Conservation (phyloP, 176 grass and related monocot species). For the Bromus sterilis region DNA sequence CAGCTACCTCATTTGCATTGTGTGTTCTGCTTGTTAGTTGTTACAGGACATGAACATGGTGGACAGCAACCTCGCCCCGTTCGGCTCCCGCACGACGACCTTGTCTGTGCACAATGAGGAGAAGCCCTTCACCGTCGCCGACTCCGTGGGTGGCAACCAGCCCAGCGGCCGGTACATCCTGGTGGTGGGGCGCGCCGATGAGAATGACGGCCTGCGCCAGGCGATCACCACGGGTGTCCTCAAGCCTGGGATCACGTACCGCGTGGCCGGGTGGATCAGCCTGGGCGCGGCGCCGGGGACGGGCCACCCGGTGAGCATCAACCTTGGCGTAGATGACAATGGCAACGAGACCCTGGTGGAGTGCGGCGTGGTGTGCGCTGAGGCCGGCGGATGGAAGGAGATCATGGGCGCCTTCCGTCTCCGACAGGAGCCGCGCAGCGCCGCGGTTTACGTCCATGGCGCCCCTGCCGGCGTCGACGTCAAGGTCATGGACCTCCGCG, state of each 20-base stretch:
- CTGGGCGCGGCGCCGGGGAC: neutral
- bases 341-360: neutral
- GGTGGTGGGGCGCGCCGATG: neutral
- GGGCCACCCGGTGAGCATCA: neutral
- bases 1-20: too few relatives aligned
- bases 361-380: conserved; percentile 12
- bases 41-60: conserved; percentile 29
- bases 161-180: conserved; percentile 24
- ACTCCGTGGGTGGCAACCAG: neutral
- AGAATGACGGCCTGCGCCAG: conserved; percentile 24
- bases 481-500: conserved; percentile 32
- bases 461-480: conserved; percentile 20
- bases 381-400: conserved; percentile 11
- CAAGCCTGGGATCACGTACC: conserved; percentile 26
- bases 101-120: conserved; percentile 8
- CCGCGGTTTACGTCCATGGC: conserved; percentile 18
- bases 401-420: conserved; percentile 35
- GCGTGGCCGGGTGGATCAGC: conserved; percentile 33
- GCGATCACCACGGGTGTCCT: neutral
- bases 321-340: conserved; percentile 1
- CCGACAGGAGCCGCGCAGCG: neutral
- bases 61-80: conserved; percentile 1
- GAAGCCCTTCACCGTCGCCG: neutral
- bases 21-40: too few relatives aligned
- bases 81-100: conserved; percentile 22